Evolutionary conservation across 2,329 filamentous ascomycete species (phyloP).

Genomic region (Phaeoacremonium minimum): DNA sequence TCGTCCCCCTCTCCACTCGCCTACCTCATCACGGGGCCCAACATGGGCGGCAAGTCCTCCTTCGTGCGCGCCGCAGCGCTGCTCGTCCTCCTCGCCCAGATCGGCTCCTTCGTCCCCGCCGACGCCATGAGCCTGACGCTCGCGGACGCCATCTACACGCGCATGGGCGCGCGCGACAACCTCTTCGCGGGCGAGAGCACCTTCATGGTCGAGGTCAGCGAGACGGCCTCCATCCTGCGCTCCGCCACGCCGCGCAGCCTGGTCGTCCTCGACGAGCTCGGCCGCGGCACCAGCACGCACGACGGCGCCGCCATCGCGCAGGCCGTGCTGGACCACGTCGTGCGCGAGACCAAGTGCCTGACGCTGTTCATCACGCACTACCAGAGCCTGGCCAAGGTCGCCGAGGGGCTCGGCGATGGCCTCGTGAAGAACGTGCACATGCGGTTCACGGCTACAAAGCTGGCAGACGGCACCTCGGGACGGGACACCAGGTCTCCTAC

Average conservation of each 20-base stretch:
- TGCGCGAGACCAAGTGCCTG: conserved; percentile 68
- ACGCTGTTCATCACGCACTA: conserved; percentile 98
- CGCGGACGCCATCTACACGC: conserved; percentile 87
- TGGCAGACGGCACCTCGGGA: conserved; percentile 1
- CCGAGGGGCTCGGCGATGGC: conserved; percentile 54
- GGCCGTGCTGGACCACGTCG: conserved; percentile 81
- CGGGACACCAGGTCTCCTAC: conserved; percentile 11
- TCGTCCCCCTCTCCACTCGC: conserved; percentile 63
- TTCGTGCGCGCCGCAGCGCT: conserved; percentile 92
- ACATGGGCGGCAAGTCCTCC: conserved; percentile 99
- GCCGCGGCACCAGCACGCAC: conserved; percentile 88
- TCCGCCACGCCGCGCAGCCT: conserved; percentile 79
- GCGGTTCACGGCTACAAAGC: conserved; percentile 61
- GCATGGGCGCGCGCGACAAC: conserved; percentile 95
- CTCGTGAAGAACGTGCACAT: conserved; percentile 87
- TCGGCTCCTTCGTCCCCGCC: conserved; percentile 91
- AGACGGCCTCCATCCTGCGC: conserved; percentile 88
- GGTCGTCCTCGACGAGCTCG: conserved; percentile 91
- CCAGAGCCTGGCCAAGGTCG: conserved; percentile 72
- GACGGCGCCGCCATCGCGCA: conserved; percentile 95
- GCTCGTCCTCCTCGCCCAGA: conserved; percentile 88
- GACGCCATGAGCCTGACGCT: conserved; percentile 70
- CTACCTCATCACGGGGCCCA: conserved; percentile 89
- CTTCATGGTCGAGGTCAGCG: conserved; percentile 96
- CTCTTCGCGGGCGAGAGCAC: conserved; percentile 92